These are phyloP conservation scores for Flaveria brownii DNA, from an alignment of 129 eudicot species.

Conservation along the genomic window DNA sequence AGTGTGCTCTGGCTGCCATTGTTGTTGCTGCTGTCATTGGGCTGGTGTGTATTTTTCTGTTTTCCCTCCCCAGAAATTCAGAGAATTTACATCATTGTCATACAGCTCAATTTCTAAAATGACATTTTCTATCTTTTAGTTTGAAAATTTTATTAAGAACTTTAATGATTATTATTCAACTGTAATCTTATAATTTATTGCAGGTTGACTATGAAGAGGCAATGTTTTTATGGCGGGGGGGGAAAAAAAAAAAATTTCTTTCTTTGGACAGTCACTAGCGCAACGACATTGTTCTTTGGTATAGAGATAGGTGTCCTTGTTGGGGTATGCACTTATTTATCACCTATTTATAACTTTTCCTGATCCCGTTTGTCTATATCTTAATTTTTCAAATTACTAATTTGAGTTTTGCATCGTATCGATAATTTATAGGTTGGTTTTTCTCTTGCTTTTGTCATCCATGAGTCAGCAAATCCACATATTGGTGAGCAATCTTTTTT, in stretches of 20 bases:
- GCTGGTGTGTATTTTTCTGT: conserved; percentile 63
- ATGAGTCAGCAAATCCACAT: conserved; percentile 99
- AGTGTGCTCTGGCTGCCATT: conserved; percentile 97
- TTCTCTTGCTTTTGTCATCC: conserved; percentile 98
- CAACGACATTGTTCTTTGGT: conserved; percentile 83
- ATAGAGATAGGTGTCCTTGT: conserved; percentile 97
- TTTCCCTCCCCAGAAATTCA: conserved; percentile 16
- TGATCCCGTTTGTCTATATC: not conserved
- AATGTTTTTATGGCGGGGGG: conserved; percentile 84
- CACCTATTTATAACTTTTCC: not conserved
- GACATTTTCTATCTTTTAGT: not conserved
- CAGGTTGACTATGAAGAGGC: conserved; percentile 99
- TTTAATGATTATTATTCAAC: not conserved
- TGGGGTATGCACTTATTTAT: conserved; percentile 64
- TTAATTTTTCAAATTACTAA: conserved; percentile 19
- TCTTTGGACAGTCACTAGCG: conserved; percentile 79
- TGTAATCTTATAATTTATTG: conserved; percentile 22
- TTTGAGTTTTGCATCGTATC: conserved; percentile 11
- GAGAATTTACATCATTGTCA: conserved; percentile 11
- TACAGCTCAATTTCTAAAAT: conserved; percentile 2
- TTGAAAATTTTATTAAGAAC: not conserved
- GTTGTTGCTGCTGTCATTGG: conserved; percentile 98
- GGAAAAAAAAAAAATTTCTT: conserved; percentile 89
- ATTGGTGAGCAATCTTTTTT: conserved; percentile 59
- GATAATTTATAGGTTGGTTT: conserved; percentile 64